Evolutionary conservation across 2,329 filamentous ascomycete genomes (phyloP).

Genomic region (Rutstroemia sp.): DNA sequence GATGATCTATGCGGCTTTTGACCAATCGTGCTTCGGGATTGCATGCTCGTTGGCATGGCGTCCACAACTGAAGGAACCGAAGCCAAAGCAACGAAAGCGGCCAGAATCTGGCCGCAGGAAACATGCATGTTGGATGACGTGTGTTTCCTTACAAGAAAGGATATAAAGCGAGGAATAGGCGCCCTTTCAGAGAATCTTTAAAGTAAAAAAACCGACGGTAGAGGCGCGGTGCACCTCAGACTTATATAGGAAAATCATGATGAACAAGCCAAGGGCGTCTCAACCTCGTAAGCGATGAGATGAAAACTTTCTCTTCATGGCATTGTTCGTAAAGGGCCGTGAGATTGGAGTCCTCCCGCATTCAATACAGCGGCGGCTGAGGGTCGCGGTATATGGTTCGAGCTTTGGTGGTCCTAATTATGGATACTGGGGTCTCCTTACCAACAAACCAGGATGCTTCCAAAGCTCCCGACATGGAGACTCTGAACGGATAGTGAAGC

Average conservation of each 20-base stretch:
- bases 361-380: neutral
- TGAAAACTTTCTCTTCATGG: neutral
- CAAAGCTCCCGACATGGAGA: neutral
- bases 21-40: neutral
- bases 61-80: neutral
- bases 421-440: neutral
- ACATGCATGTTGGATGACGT: neutral
- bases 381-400: neutral
- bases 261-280: neutral
- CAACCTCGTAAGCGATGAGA: neutral
- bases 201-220: neutral
- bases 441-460: neutral
- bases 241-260: neutral
- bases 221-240: neutral
- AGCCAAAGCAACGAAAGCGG: neutral
- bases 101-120: neutral
- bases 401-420: slow-evolving; percentile 1
- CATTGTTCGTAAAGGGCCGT: neutral
- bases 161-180: neutral
- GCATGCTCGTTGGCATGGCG: neutral
- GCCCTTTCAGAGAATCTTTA: neutral
- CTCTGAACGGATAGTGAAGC: neutral
- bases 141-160: neutral
- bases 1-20: neutral
- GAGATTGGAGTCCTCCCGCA: neutral